phyloP scores from a whole-genome alignment of 148 eudicot species.

The Selenicereus undatus region DNA sequence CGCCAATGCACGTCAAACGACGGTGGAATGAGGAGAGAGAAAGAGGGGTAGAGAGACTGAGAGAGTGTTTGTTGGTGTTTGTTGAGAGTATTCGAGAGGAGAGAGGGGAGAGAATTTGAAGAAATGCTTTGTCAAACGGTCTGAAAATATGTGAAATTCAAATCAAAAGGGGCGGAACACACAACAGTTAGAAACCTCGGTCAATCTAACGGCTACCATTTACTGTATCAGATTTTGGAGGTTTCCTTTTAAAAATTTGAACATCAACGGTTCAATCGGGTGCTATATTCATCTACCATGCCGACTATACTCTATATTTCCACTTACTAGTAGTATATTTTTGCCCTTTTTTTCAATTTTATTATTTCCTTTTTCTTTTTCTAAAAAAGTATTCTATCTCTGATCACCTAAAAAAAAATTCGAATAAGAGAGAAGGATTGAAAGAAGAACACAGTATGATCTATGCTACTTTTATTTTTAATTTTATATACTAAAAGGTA shows the following conservation, averaged over 20 bases:
- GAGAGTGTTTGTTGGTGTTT: neutral
- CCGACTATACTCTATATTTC: too few relatives aligned
- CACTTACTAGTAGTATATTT: too few relatives aligned
- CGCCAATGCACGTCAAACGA: constrained; percentile 9
- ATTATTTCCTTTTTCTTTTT: too few relatives aligned
- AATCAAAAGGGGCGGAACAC: constrained; percentile 18
- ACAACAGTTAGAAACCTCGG: neutral
- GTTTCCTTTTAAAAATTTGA: neutral
- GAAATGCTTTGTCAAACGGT: constrained; percentile 26
- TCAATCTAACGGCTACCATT: neutral
- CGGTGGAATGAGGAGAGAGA: constrained; percentile 1
- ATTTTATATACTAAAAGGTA: too few relatives aligned
- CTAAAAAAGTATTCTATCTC: too few relatives aligned
- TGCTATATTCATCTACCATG: too few relatives aligned
- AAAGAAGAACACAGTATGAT: too few relatives aligned
- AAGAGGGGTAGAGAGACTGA: neutral
- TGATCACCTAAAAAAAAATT: too few relatives aligned
- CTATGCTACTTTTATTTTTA: too few relatives aligned
- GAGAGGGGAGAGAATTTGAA: neutral
- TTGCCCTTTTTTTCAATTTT: too few relatives aligned
- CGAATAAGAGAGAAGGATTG: too few relatives aligned
- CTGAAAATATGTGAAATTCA: constrained; percentile 10
- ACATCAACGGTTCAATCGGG: neutral
- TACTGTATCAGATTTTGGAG: neutral
- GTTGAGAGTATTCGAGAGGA: constrained; percentile 2